phyloP scores from a whole-genome alignment of 129 eudicot genomes.

The Heracleum sosnowskyi region DNA sequence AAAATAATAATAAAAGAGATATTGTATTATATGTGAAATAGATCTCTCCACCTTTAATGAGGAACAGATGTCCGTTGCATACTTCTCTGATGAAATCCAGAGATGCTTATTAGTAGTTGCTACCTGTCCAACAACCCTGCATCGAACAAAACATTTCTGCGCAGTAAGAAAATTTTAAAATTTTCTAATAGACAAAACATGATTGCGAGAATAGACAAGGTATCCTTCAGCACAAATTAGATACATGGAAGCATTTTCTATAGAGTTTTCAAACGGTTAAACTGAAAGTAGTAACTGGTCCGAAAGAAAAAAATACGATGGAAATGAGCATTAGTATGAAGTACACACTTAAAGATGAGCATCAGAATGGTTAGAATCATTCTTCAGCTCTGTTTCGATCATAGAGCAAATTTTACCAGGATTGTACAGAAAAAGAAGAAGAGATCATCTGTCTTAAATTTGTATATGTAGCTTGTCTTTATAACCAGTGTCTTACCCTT shows the following conservation, averaged over 20 bases:
- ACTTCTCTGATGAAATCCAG: slow-evolving; percentile 55
- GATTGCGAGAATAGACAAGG: not conserved
- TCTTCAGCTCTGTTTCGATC: not conserved
- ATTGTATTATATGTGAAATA: not conserved
- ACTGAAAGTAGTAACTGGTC: not conserved
- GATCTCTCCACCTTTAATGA: slow-evolving; percentile 45
- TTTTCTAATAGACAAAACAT: not conserved
- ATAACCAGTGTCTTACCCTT: slow-evolving; percentile 54
- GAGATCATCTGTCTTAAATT: not conserved
- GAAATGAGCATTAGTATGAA: not conserved
- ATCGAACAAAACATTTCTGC: slow-evolving; percentile 15
- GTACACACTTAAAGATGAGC: not conserved
- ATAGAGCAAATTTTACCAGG: slow-evolving; percentile 16
- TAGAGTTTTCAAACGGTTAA: not conserved
- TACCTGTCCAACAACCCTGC: slow-evolving; percentile 69
- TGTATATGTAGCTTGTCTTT: not conserved
- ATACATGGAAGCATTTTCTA: not conserved
- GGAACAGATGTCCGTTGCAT: slow-evolving; percentile 26
- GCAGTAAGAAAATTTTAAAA: not conserved
- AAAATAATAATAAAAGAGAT: not conserved
- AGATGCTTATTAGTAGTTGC: slow-evolving; percentile 73
- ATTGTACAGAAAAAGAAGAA: slow-evolving; percentile 7
- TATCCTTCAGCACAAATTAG: not conserved
- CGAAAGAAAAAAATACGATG: not conserved
- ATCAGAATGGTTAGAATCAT: not conserved